A percentile compares a stretch with the other conserved stretches of the same genome.
Evolutionary conservation across 2,329 filamentous ascomycete genomes (phyloP).

Genomic region (Corynespora cassiicola): DNA sequence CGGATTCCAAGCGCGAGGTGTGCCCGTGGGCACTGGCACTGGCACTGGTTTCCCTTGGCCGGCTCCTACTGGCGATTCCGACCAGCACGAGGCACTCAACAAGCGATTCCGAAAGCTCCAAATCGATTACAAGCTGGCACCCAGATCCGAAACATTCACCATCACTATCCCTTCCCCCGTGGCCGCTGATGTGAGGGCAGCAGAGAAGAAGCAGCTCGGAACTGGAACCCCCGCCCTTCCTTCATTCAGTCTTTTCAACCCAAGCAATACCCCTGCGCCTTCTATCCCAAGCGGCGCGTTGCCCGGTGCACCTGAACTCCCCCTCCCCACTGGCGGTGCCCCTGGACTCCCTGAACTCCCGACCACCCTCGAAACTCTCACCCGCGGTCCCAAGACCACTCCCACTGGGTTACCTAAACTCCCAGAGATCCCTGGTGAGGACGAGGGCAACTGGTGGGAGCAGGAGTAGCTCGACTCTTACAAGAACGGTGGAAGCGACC

Average conservation of each 20-base stretch:
- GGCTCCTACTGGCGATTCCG: not conserved
- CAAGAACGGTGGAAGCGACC: too few relatives aligned
- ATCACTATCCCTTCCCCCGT: too few relatives aligned
- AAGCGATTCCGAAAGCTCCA: too few relatives aligned
- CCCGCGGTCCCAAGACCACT: conserved; percentile 22
- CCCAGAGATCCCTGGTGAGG: too few relatives aligned
- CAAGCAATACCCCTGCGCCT: not conserved
- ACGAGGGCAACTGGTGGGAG: too few relatives aligned
- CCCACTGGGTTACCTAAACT: too few relatives aligned
- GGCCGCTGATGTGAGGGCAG: not conserved
- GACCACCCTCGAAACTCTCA: conserved; percentile 16
- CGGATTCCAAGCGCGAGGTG: not conserved
- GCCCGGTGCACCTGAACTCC: conserved; percentile 9
- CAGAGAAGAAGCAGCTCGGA: not conserved
- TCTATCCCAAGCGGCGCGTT: conserved; percentile 2
- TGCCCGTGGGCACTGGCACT: too few relatives aligned
- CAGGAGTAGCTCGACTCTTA: too few relatives aligned
- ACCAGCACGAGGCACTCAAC: too few relatives aligned
- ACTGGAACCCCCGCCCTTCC: not conserved
- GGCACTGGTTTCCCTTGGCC: conserved; percentile 13
- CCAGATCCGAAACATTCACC: not conserved
- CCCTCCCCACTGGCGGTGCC: conserved; percentile 8
- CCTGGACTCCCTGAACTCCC: conserved; percentile 6
- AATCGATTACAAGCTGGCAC: not conserved
- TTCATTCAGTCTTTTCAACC: not conserved